Conservation (phyloP, 495 filamentous ascomycete genomes). For the Ramalina intermedia region DNA sequence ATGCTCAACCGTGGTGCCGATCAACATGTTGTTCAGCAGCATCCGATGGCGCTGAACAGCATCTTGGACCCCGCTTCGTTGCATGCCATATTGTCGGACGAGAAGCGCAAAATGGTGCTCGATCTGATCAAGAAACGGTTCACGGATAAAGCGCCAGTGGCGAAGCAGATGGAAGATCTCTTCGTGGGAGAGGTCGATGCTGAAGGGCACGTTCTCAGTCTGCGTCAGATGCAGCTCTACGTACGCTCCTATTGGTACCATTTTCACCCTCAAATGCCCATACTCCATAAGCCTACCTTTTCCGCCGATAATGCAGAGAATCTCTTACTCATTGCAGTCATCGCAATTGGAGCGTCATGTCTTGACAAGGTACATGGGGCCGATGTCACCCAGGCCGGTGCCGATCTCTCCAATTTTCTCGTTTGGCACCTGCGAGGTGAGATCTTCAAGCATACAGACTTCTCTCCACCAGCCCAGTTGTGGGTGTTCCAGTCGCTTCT, state of each 20-base stretch:
- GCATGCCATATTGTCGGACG: conserved; percentile 70
- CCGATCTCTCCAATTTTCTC: conserved; percentile 70
- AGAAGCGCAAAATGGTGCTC: conserved; percentile 72
- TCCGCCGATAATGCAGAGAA: conserved; percentile 73
- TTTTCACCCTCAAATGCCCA: conserved; percentile 88
- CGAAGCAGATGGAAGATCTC: conserved; percentile 61
- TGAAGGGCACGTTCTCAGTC: conserved; percentile 64
- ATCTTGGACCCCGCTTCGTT: conserved; percentile 72
- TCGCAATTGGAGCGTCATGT: conserved; percentile 83
- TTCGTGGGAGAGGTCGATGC: conserved; percentile 64
- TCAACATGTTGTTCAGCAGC: conserved; percentile 28
- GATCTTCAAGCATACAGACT: conserved; percentile 80
- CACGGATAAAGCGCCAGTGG: conserved; percentile 57
- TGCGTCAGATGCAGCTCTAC: conserved; percentile 90
- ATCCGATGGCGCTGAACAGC: conserved; percentile 85
- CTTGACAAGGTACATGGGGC: conserved; percentile 67
- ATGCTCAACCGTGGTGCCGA: conserved; percentile 6
- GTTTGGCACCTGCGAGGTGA: conserved; percentile 88
- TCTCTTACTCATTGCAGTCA: conserved; percentile 78
- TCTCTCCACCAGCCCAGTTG: conserved; percentile 87
- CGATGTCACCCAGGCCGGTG: conserved; percentile 54
- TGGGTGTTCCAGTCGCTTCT: conserved; percentile 93
- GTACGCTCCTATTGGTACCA: conserved; percentile 89
- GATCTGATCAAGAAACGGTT: conserved; percentile 73
- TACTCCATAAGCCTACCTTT: conserved; percentile 90